Evolutionary conservation across 345 rosid species (phyloP), one percentile per base, ranked within the genome.

Genomic region (Eucalyptus cloeziana): DNA sequence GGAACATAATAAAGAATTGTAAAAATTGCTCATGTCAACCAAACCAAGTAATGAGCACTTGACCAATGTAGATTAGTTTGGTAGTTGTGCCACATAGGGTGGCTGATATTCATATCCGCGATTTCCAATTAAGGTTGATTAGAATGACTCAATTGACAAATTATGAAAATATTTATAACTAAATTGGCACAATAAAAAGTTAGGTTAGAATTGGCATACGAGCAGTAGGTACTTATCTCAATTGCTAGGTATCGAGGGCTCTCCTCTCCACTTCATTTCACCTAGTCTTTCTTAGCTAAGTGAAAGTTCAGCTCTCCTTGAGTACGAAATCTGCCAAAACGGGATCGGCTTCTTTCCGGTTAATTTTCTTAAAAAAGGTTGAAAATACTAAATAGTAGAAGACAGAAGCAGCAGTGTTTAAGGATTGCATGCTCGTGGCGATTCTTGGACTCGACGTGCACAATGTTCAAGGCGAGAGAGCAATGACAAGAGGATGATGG

Each of bases 41-140:
- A 19, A 19, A 19, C 24, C 24, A 52, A 52, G 4, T 51, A 51
- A 22, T 51, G 17, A 51, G 58, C 24, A 52, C 58, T 52, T 1
- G 24, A 52, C 24, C 10, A 19, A 52, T 4, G 0, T 52, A 52
- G 10, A 8, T 7, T 52, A 21, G 25, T 52, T 4, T 0, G 0
- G 0, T 1, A 3, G 0, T 52, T 2, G 22, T 7, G 25, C 25
- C 58, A 52, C 10, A 52, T 52, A 0, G 10, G 58, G 4, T 52
- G 24, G 9, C 0, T 17, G 22, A 17, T 51, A 51, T 17, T 51
- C 22, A 51, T 51, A 51, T 51, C 1, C 1, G 0, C 0, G 1
- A 51, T 51, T 51, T 51, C 54, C 4, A 17, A 7, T 3, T 17
- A 51, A 7, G 56, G 22, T 17, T 1, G 22, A 9, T 51, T 7